Evolutionary conservation across 305 asterid species (phyloP).

Genomic region (Rubia tinctorum): DNA sequence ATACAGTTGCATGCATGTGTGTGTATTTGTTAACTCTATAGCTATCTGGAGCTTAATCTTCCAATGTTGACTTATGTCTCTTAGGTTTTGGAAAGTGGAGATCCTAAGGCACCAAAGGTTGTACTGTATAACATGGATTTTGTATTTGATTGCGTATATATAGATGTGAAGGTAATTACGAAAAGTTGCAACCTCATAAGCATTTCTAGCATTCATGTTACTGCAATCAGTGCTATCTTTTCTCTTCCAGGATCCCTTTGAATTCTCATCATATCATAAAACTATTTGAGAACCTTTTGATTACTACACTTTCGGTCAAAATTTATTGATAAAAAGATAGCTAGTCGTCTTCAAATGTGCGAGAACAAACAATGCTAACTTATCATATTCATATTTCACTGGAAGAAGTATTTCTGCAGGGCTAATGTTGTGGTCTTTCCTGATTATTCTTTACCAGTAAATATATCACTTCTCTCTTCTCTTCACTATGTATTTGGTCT

Average conservation of each 20-base stretch:
- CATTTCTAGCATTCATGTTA: conserved; percentile 5
- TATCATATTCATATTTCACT: conserved; percentile 73
- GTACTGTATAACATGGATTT: conserved; percentile 65
- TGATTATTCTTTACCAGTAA: conserved; percentile 45
- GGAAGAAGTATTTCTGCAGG: conserved; percentile 72
- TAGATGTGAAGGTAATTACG: conserved; percentile 63
- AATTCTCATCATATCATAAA: no score
- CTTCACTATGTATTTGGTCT: no score
- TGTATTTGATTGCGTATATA: conserved; percentile 58
- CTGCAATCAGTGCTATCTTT: neutral
- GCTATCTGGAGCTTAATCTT: conserved; percentile 14
- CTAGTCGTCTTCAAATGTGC: conserved; percentile 65
- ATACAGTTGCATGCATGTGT: neutral
- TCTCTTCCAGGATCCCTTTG: no score
- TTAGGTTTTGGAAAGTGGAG: conserved; percentile 53
- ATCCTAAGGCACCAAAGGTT: conserved; percentile 62
- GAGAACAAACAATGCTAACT: no score
- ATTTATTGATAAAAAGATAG: no score
- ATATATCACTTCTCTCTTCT: conserved; percentile 18
- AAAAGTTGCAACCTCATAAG: neutral
- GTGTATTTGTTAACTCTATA: neutral
- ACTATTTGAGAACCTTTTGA: conserved; percentile 95
- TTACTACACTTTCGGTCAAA: conserved; percentile 81
- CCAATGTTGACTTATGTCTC: conserved; percentile 1
- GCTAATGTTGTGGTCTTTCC: conserved; percentile 25